A percentile compares a stretch with the other conserved stretches of the same genome.
These are phyloP conservation scores for Mycena chlorophos DNA, from an alignment of 768 basidiomycete species.

Conservation along the genomic window DNA sequence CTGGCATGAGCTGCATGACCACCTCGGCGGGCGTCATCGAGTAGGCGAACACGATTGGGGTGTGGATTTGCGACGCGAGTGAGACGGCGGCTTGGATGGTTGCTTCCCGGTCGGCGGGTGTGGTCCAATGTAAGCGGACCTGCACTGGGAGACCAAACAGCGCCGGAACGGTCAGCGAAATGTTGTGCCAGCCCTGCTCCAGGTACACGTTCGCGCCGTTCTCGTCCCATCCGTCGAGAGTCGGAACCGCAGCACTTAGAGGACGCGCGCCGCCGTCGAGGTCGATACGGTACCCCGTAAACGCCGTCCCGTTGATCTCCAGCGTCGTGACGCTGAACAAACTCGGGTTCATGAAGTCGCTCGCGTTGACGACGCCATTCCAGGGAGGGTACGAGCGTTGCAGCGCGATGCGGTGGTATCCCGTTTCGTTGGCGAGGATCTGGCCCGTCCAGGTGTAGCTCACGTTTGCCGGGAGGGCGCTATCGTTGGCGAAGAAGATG, in stretches of 20 bases:
- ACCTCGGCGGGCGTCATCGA: neutral
- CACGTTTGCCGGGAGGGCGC: neutral
- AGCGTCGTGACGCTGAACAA: neutral
- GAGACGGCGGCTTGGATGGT: neutral
- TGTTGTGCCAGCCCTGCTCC: neutral
- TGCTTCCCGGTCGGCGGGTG: neutral
- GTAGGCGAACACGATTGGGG: neutral
- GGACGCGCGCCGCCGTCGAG: neutral
- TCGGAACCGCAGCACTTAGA: neutral
- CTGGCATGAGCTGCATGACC: neutral
- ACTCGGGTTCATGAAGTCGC: neutral
- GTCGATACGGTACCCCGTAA: neutral
- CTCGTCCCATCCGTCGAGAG: neutral
- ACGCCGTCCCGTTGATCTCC: neutral
- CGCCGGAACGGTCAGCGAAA: neutral
- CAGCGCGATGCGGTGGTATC: too few relatives aligned
- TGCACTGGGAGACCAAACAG: neutral
- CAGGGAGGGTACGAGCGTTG: too few relatives aligned
- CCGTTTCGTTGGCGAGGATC: neutral
- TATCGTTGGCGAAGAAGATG: neutral
- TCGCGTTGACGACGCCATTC: neutral
- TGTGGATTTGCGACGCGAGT: neutral
- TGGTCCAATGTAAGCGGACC: neutral
- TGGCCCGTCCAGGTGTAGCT: neutral
- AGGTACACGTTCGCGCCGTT: neutral